Evolutionary conservation across 106 monocot genomes (phyloP), one percentile per base, ranked within the genome.

Genomic region (Phalaenopsis aphrodite): DNA sequence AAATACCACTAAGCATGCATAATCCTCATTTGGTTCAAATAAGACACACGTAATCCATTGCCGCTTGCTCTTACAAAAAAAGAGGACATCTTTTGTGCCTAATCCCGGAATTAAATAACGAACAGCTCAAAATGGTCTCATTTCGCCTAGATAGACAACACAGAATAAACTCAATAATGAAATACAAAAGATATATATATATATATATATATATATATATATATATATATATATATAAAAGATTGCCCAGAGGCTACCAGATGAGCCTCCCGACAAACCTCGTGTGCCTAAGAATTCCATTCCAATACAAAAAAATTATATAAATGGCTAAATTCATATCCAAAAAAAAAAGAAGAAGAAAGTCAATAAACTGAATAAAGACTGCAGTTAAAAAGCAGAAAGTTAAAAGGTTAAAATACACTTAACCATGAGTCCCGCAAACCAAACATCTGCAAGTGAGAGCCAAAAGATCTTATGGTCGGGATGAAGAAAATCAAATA

Each of bases 391-490:
- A n/a, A 52, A 47, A 37, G 3, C 69, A 37, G 38, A 69, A 61
- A 42, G 5, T 46, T 42, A n/a, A 61, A 30, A 46, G 76, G 78
- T n/a, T 46, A 37, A 77, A 1, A 56, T 17, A 46, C 23, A 77
- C 56, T 56, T 88, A 99, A 99, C 99, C 99, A 99, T 99, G 68
- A 99, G 89, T 80, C 93, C 99, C 82, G 95, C 88, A 81, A 95
- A 95, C 64, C 88, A 83, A 84, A 95, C 91, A 88, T 99, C 95
- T 75, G 89, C 85, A 80, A 99, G 75, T 78, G 99, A 90, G 78
- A 99, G 95, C 92, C 86, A 88, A 84, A 99, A 95, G 75, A 99
- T 86, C 74, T 83, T 93, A 78, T 87, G 83, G 16, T 85, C 88
- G 38, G 95, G 95, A 84, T 88, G 30, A 67, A 93, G 52, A 74